Conservation (phyloP, 2,329 filamentous ascomycete species). For the Claviceps citrina region DNA sequence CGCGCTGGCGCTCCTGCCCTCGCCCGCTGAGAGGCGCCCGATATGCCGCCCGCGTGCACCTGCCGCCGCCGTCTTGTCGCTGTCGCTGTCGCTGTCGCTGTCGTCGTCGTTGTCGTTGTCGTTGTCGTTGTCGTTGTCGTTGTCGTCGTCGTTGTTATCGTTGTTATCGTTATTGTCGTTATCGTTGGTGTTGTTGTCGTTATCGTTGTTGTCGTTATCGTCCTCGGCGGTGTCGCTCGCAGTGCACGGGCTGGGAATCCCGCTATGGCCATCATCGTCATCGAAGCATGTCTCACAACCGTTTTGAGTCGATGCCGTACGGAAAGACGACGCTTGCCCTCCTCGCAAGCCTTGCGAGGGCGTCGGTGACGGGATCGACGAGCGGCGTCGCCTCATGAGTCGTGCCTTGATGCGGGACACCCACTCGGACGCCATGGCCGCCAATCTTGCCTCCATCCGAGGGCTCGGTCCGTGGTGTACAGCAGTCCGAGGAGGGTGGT, state of each 20-base stretch:
- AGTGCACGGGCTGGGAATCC: not conserved
- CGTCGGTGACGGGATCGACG: conserved; percentile 21
- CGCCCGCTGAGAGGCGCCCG: not conserved
- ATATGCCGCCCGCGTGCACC: not conserved
- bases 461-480: too few relatives aligned
- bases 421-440: conserved; percentile 27
- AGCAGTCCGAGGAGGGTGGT: too few relatives aligned
- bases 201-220: not conserved
- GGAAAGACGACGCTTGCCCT: conserved; percentile 9
- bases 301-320: conserved; percentile 4
- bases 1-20: not conserved
- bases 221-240: not conserved
- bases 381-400: conserved; percentile 27
- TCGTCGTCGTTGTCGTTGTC: not conserved
- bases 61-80: not conserved
- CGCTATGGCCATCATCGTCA: conserved; percentile 1
- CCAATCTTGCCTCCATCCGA: conserved; percentile 1
- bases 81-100: not conserved
- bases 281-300: conserved; percentile 4
- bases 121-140: not conserved
- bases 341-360: conserved; percentile 16
- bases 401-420: conserved; percentile 32
- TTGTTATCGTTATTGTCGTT: not conserved
- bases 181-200: not conserved
- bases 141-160: not conserved